A percentile compares a stretch with the other conserved stretches of the same genome.
These are phyloP conservation scores for Plectosphaerella plurivora DNA, from an alignment of 2,329 filamentous ascomycete species.

Conservation along the genomic window DNA sequence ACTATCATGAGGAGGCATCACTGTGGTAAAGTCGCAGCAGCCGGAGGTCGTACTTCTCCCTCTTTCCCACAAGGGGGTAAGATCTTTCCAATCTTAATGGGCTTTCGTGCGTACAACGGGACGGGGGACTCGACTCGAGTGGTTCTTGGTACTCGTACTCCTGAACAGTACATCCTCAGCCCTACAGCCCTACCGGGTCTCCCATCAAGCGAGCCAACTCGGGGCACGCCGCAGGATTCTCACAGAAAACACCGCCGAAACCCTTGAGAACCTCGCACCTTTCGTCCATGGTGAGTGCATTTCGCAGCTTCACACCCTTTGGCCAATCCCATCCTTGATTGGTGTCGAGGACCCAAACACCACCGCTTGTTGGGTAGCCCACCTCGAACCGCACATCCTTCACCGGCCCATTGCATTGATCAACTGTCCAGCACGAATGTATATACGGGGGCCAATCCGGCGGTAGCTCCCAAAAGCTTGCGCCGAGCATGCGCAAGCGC, in stretches of 20 bases:
- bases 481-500: background rate
- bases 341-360: background rate
- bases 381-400: background rate
- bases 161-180: too few species aligned
- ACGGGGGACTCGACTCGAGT: too few species aligned
- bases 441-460: background rate
- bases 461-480: background rate
- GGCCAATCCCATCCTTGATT: constrained; percentile 2
- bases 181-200: too few species aligned
- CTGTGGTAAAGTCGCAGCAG: too few species aligned
- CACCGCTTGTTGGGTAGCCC: background rate
- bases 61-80: too few species aligned
- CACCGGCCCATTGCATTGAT: background rate
- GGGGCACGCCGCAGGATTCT: background rate
- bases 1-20: too few species aligned
- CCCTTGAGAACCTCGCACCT: constrained; percentile 11
- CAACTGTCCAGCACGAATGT: background rate
- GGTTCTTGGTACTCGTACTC: too few species aligned
- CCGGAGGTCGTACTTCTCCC: too few species aligned
- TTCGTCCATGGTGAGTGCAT: constrained; percentile 13
- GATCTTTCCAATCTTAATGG: too few species aligned
- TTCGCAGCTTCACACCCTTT: constrained; percentile 14
- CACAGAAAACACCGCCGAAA: constrained; percentile 11
- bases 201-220: background rate
- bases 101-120: too few species aligned